Base-by-base conservation (phyloP, 1,284 basidiomycete genomes). In the Neolentinus lepideus region DNA sequence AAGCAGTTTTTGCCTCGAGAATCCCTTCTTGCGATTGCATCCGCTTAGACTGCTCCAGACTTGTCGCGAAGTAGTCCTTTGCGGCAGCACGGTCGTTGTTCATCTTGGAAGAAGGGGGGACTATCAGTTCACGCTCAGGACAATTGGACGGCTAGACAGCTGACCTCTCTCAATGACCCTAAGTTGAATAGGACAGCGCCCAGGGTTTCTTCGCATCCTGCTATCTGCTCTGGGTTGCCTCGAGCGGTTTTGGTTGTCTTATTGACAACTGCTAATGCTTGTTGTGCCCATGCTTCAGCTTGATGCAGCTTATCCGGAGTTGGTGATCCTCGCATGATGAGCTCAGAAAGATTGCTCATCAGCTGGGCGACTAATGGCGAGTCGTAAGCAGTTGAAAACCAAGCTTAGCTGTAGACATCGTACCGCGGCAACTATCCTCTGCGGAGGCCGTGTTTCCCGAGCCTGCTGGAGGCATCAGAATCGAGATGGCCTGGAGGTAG, bases 331-430 rank as follows among this genome's bases (percentile, higher is more conserved):
- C 78, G 76, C 58, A 83, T 71, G 57, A 84, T 73, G 47, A 84
- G 68, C 55, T 84, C 81, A 10, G 84, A 78, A 33, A 90, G 71
- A 58, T 81, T 83, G 60, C 77, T 81, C 86, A 90, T 88, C 12
- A 88, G 62, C 53, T 86, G 79, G 6, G 86, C 85, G n/a, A 79
- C 85, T 86, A 58, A n/a, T 52, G 29, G 48, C n/a, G 12, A 9
- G 33, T 53, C 58, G 26, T 26, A 29, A 21, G 52, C 38, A 35
- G 19, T 45, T 8, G 35, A 9, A 22, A 22, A 51, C 21, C 1
- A 10, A 22, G n/a, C n/a, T 4, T 25, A 50, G 19, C 35, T 31
- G 56, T n/a, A 56, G 19, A 53, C 56, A 16, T 22, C n/a, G 66
- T 31, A 84, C 85, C 84, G 69, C 80, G 72, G 63, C 87, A 88